Base-by-base conservation (phyloP, 2,329 filamentous ascomycete species). In the Fusarium tupiense region DNA sequence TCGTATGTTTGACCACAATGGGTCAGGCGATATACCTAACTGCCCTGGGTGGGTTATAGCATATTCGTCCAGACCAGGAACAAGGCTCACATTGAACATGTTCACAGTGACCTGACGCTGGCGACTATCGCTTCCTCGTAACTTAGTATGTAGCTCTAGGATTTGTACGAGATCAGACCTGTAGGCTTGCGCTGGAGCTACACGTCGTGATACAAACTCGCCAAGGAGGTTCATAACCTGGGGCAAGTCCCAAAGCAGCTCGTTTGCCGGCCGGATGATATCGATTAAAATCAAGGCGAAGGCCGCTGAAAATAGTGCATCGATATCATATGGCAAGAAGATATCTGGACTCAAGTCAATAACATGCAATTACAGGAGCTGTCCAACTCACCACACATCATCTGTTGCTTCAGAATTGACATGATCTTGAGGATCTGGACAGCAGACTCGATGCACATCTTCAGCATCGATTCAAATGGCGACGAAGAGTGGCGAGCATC, bases 271-370 rank as follows among this genome's bases (percentile, higher is more conserved):
- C 8, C 73, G 41, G 5, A 76, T 60, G 14, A 75, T 75, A n/a
- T 75, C 69, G 20, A 75, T 71, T 7, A 75, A 35, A 8, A 75
- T 69, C 26, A 75, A 38, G 8, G 66, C 72, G 47, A 75, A 75
- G 9, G 73, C 61, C 6, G 72, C 72, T 3, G 73, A 75, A n/a
- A 73, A 75, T 2, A 75, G 29, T 4, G 72, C 69, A 29, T 75
- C 72, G 13, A 75, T 75, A 35, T 75, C 72, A 29, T 73, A 75
- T 14, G 72, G 73, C 9, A 75, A 33, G 29, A 76, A 76, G 12
- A 76, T 56, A n/a, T 75, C 73, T 76, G 3, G 20, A 16, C 20
- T 29, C 14, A 41, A n/a, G 24, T 56, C 20, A 56, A 56, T n/a
- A 41, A 41, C 20, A 56, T n/a, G 19, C 11, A 19, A 26, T 10